phyloP scores from a whole-genome alignment of 257 asterid species.

The Nicotiana noctiflora region DNA sequence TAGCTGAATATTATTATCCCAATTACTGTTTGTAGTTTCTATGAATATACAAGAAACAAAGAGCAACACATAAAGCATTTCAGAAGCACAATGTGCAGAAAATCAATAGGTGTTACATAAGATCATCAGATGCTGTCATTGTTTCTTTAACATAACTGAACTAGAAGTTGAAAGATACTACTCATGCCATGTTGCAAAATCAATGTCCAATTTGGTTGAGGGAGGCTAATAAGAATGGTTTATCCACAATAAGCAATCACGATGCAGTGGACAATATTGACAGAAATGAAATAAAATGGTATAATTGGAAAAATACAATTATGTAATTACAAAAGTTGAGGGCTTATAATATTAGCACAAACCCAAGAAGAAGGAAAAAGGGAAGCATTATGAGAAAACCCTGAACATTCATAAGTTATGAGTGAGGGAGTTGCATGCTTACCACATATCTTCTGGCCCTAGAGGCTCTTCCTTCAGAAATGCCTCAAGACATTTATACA shows the following conservation, averaged over 20 bases:
- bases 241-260: not conserved
- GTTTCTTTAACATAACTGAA: not conserved
- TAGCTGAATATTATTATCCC: not conserved
- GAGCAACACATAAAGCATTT: not conserved
- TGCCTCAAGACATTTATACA: slow-evolving; percentile 91
- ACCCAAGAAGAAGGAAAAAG: not conserved
- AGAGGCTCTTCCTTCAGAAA: slow-evolving; percentile 96
- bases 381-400: not conserved
- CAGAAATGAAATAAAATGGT: not conserved
- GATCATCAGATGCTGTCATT: not conserved
- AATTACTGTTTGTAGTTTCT: not conserved
- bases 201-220: slow-evolving; percentile 1
- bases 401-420: not conserved
- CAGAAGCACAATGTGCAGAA: slow-evolving; percentile 1
- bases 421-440: slow-evolving; percentile 29
- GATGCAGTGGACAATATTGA: not conserved
- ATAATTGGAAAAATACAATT: not conserved
- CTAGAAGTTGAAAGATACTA: not conserved
- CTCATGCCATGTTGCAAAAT: not conserved
- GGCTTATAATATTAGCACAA: not conserved
- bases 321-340: not conserved
- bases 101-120: not conserved
- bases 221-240: not conserved
- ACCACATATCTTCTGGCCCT: slow-evolving; percentile 99
- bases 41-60: not conserved